Base-by-base conservation (phyloP, 768 basidiomycete genomes). In the Pseudohyphozyma bogoriensis region DNA sequence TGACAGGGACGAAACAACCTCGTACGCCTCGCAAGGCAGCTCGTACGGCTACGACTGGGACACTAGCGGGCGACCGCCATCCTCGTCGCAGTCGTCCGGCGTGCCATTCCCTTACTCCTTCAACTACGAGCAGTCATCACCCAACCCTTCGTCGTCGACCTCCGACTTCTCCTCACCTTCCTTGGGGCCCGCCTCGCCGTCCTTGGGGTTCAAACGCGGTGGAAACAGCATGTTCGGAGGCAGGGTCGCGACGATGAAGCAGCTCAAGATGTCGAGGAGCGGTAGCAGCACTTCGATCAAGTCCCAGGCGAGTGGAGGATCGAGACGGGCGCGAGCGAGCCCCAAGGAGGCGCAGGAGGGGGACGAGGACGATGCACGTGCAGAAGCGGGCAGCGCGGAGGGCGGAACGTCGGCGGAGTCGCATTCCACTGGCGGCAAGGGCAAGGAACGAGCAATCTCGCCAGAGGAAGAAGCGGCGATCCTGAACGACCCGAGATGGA, bases 181-280 rank as follows among this genome's bases (percentile, higher is more conserved):
- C 15, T 20, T 35, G 29, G 36, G 15, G 29, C 4, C 44, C 16
- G 6, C 29, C 2, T 1, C 15, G 20, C 32, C 18, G 15, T 57
- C 31, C 45, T 39, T 24, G 44, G 28, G 31, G 37, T 54, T 40
- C 51, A 9, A 22, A 10, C 44, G 56, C 8, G 45, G 45, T 2
- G 28, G 40, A 1, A 62, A 62, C 56, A 35, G 26, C 28, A 47
- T 62, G 45, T 62, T 62, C 22, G 60, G 60, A 13, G 51, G 55
- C 3, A 22, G 49, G 6, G 49, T 55, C 9, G 26, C 24, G n/a
- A 29, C 15, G 2, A n/a, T 51, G 18, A 26, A 33, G 18, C 51
- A 56, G 22, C 3, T 51, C 3, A 56, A 52, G 55, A 62, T 62
- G 60, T 11, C 8, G 7, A 51, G 32, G 42, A 55, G 59, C 36